A percentile compares a stretch with the other conserved stretches of the same genome.
Evolutionary conservation across 805 yeast species (phyloP).

Genomic region (Saturnispora kantuleensis): DNA sequence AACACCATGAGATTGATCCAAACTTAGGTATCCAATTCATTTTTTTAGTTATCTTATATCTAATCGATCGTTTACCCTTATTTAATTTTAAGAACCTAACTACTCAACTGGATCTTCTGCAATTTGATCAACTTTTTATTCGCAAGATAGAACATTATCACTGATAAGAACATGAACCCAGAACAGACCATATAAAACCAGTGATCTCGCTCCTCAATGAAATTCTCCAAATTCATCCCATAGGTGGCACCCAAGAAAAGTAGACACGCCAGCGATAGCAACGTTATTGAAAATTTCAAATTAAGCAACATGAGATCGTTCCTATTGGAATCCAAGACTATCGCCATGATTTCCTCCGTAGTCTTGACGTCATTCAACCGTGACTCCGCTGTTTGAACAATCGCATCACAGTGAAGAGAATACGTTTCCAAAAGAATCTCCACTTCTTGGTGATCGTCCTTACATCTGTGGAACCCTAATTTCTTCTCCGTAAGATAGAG

Average conservation of each 20-base stretch:
- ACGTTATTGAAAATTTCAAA: constrained; percentile 70
- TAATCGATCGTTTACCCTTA: background rate
- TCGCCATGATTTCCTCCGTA: constrained; percentile 91
- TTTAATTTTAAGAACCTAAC: constrained; percentile 1
- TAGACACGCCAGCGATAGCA: constrained; percentile 73
- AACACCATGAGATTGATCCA: constrained; percentile 80
- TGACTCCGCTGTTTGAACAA: constrained; percentile 80
- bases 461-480: constrained; percentile 35
- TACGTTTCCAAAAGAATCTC: constrained; percentile 87
- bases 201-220: constrained; percentile 68
- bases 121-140: constrained; percentile 50
- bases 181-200: constrained; percentile 53
- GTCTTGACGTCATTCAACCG: constrained; percentile 75
- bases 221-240: constrained; percentile 94
- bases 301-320: constrained; percentile 88
- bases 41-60: background rate
- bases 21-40: constrained; percentile 6
- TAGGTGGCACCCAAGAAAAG: constrained; percentile 77
- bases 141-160: constrained; percentile 42
- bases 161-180: constrained; percentile 32
- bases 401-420: constrained; percentile 84
- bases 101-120: constrained; percentile 47
- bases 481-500: constrained; percentile 62
- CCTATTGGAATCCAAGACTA: constrained; percentile 86
- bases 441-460: constrained; percentile 72